A percentile compares a stretch with the other conserved stretches of the same genome.
These are phyloP conservation scores for Ophiostoma novo-ulmi DNA, from an alignment of 2,329 filamentous ascomycete species.

Conservation along the genomic window DNA sequence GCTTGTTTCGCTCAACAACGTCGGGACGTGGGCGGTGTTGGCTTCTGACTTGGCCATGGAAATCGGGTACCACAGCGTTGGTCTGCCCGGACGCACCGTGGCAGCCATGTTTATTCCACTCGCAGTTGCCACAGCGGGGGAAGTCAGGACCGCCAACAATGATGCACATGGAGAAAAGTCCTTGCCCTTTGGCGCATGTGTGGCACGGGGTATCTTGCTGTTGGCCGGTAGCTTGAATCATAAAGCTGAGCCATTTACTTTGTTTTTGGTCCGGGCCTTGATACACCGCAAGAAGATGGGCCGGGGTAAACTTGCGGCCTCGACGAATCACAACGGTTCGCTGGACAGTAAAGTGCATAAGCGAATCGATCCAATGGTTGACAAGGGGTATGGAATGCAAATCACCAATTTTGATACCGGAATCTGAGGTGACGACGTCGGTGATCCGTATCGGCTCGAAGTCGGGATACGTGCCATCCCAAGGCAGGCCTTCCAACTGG, in stretches of 20 bases:
- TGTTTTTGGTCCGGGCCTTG: conserved; percentile 39
- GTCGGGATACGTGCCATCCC: background rate
- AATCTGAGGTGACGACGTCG: background rate
- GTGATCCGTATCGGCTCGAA: background rate
- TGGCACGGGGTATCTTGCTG: conserved; percentile 39
- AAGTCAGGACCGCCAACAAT: conserved; percentile 41
- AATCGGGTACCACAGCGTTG: background rate
- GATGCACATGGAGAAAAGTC: conserved; percentile 44
- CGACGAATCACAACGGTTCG: conserved; percentile 41
- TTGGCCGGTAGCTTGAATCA: conserved; percentile 47
- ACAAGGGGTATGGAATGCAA: conserved; percentile 32
- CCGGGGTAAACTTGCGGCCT: conserved; percentile 39
- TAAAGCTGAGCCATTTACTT: conserved; percentile 45
- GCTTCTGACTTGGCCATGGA: conserved; percentile 10
- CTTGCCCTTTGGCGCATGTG: conserved; percentile 41
- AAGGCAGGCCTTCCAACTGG: background rate
- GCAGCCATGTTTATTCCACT: conserved; percentile 42
- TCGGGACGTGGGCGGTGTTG: background rate
- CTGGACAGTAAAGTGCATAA: conserved; percentile 38
- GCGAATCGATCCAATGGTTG: conserved; percentile 39
- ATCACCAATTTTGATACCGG: background rate
- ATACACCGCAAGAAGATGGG: conserved; percentile 40
- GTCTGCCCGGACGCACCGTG: conserved; percentile 24
- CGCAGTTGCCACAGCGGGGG: conserved; percentile 48
- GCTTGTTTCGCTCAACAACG: background rate